phyloP scores from a whole-genome alignment of 2,329 filamentous ascomycete genomes.

The Aspergillus latus region DNA sequence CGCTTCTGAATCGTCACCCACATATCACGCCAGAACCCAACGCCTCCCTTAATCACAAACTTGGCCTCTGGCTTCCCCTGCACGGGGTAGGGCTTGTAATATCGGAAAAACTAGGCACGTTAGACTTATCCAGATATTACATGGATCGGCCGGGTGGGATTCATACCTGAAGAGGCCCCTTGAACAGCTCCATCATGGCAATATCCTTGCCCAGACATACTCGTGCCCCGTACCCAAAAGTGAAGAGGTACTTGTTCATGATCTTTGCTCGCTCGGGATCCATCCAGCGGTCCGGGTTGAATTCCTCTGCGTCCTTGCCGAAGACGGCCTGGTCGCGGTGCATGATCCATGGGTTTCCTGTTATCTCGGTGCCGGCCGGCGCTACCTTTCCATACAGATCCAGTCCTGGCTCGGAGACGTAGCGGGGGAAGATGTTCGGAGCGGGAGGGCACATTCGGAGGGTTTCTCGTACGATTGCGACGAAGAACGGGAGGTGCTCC shows the following conservation, averaged over 20 bases:
- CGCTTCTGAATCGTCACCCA: slow-evolving; percentile 34
- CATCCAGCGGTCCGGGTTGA: slow-evolving; percentile 45
- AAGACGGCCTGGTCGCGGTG: slow-evolving; percentile 47
- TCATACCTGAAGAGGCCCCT: slow-evolving; percentile 39
- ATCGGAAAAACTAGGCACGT: slow-evolving; percentile 31
- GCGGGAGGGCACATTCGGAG: slow-evolving; percentile 54
- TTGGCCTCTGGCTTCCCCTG: slow-evolving; percentile 28
- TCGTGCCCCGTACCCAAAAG: slow-evolving; percentile 52
- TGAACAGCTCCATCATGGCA: slow-evolving; percentile 55
- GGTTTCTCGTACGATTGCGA: slow-evolving; percentile 53
- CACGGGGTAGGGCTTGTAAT: slow-evolving; percentile 25
- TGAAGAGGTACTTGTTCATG: slow-evolving; percentile 51
- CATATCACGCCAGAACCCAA: slow-evolving; percentile 35
- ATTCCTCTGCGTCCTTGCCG: slow-evolving; percentile 42
- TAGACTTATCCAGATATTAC: not conserved
- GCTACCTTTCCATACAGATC: slow-evolving; percentile 42
- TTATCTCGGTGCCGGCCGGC: slow-evolving; percentile 48
- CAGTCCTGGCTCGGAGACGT: slow-evolving; percentile 40
- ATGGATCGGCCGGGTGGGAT: not conserved
- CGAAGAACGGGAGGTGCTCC: slow-evolving; percentile 48
- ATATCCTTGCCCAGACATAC: slow-evolving; percentile 53
- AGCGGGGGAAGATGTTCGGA: slow-evolving; percentile 52
- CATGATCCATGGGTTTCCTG: slow-evolving; percentile 49
- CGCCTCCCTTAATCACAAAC: slow-evolving; percentile 34
- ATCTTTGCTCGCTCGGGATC: slow-evolving; percentile 39